Evolutionary conservation across 148 eudicot species (phyloP), one percentile per base, ranked within the genome.

Genomic region (Limonium bicolor): DNA sequence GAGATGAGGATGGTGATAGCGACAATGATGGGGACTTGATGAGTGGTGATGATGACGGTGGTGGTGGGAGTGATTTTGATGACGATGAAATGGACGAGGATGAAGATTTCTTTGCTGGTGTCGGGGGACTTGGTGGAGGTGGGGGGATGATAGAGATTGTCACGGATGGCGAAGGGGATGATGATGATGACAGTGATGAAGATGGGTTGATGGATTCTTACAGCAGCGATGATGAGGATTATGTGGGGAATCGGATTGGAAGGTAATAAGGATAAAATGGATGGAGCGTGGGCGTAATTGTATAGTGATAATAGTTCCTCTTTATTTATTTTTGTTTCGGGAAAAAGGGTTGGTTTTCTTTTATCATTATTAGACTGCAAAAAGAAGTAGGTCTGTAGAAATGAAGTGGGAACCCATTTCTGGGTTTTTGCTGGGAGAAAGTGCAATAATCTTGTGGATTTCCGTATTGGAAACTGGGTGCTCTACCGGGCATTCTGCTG

Each of bases 191-290:
- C 20, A 40, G 31, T 6, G 73, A 77, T 51, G 90, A 73, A 42
- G 76, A 78, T 41, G 80, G 73, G 29, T 30, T 70, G 61, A 31
- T 63, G 46, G 94, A 71, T 25, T 65, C 79, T 2, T 61, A 63
- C 51, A 84, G 87, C 59, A 88, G 94, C 36, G 95, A 67, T 21
- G 95, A 84, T 50, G 94, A 80, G 22, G 83, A 72, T 12, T 67
- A 58, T 47, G 53, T 20, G 21, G 70, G 39, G 17, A 48, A 25
- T 27, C 24, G 60, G 28, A 41, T 56, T 27, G 51, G 47, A n/a
- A n/a, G n/a, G n/a, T n/a, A n/a, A n/a, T n/a, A n/a, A n/a, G n/a
- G n/a, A n/a, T n/a, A n/a, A n/a, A n/a, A n/a, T n/a, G n/a, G n/a
- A n/a, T n/a, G n/a, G n/a, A n/a, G n/a, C n/a, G n/a, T n/a, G n/a